Base-by-base conservation (phyloP, 2,329 filamentous ascomycete genomes). In the Dactylellina cionopaga region DNA sequence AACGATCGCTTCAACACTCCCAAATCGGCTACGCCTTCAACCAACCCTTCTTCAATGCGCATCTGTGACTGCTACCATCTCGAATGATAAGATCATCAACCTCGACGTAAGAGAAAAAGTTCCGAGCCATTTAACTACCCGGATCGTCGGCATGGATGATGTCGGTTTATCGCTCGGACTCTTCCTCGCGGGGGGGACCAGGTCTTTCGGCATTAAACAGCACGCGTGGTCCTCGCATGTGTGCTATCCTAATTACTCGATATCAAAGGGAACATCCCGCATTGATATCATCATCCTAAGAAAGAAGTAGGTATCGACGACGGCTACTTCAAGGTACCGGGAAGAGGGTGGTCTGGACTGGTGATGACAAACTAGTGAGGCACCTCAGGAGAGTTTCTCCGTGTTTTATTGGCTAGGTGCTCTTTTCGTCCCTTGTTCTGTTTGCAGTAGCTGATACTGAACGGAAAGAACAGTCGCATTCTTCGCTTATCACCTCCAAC, bases 301-400 rank as follows among this genome's bases (percentile, higher is more conserved):
- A 5, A 33, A n/a, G n/a, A n/a, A n/a, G n/a, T n/a, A n/a, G n/a
- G n/a, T n/a, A n/a, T n/a, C n/a, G n/a, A n/a, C n/a, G n/a, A n/a
- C n/a, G n/a, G n/a, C 22, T 27, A 24, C 22, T 47, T 15, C 44
- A 19, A 47, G 19, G 44, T 47, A 47, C 46, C 25, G 25, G 35
- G 46, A 13, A 1, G 25, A 24, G 27, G 10, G 46, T 17, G 9
- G 5, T 5, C 3, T 19, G 6, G 22, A 24, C 62, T 66, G 58
- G 62, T 27, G n/a, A n/a, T n/a, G n/a, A n/a, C n/a, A n/a, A n/a
- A n/a, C n/a, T n/a, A n/a, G n/a, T n/a, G n/a, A n/a, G n/a, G 62
- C 52, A 66, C 31, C 41, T 58, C 62, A 66, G 62, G 62, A 66
- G 62, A 66, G 62, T 66, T 66, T 65, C 37, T 33, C n/a, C 1